A percentile compares a stretch with the other conserved stretches of the same genome.
phyloP scores from a whole-genome alignment of 305 asterid species.

The Rubia tinctorum region DNA sequence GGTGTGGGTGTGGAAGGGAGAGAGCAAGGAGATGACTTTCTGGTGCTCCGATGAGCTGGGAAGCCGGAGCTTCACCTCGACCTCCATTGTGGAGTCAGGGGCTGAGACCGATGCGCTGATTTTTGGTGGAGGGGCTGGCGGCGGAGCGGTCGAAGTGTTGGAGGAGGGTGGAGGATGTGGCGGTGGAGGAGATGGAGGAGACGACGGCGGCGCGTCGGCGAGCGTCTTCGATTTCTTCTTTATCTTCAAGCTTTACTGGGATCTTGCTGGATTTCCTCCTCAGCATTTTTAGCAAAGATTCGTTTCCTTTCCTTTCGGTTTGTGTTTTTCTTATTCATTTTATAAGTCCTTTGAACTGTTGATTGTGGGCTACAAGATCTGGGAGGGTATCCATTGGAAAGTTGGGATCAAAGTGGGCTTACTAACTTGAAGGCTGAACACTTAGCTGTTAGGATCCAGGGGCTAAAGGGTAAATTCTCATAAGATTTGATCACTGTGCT shows the following conservation, averaged over 20 bases:
- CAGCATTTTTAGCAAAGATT: slow-evolving; percentile 34
- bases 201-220: slow-evolving; percentile 50
- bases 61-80: slow-evolving; percentile 83
- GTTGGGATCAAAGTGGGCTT: background rate
- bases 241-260: slow-evolving; percentile 64
- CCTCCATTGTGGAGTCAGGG: slow-evolving; percentile 46
- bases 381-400: too few species aligned
- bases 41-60: slow-evolving; percentile 53
- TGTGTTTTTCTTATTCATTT: background rate
- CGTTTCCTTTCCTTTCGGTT: slow-evolving; percentile 8
- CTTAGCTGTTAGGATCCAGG: too few species aligned
- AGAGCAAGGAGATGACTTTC: slow-evolving; percentile 51
- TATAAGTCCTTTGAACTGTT: background rate
- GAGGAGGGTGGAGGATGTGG: slow-evolving; percentile 60
- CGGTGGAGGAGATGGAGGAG: slow-evolving; percentile 27
- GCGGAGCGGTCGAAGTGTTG: slow-evolving; percentile 63
- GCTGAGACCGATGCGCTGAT: slow-evolving; percentile 69
- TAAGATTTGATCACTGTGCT: too few species aligned
- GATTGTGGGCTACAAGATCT: background rate
- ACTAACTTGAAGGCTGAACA: too few species aligned
- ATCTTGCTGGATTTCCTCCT: slow-evolving; percentile 72
- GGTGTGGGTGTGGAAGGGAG: slow-evolving; percentile 52
- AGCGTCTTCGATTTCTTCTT: slow-evolving; percentile 73
- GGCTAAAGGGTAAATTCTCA: too few species aligned
- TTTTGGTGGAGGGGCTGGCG: slow-evolving; percentile 50